phyloP scores from a whole-genome alignment of 345 rosid species.

The Luvunga scandens region DNA sequence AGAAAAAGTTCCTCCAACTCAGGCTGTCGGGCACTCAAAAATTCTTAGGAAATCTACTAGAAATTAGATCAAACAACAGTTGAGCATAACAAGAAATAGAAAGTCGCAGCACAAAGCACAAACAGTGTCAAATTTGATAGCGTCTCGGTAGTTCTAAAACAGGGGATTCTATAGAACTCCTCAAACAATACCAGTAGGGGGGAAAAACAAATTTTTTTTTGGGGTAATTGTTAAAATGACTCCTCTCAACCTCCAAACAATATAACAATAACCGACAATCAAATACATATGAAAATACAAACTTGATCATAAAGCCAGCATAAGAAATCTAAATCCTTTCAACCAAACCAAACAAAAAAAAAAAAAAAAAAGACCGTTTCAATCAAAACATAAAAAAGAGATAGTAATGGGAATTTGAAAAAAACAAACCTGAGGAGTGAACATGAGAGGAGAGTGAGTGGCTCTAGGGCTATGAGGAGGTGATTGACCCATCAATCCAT shows the following conservation, averaged over 20 bases:
- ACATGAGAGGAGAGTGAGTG: slow-evolving; percentile 83
- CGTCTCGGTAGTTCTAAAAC: neutral
- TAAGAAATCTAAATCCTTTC: neutral
- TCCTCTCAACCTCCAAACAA: neutral
- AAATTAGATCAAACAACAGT: slow-evolving; percentile 3
- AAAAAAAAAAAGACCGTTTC: neutral
- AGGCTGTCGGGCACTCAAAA: neutral
- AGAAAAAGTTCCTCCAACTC: neutral
- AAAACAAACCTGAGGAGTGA: slow-evolving; percentile 77
- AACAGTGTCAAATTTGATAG: neutral
- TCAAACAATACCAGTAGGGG: neutral
- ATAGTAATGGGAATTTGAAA: neutral
- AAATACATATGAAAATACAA: neutral
- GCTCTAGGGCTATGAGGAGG: slow-evolving; percentile 91
- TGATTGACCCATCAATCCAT: slow-evolving; percentile 82
- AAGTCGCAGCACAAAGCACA: neutral
- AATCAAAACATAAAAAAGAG: neutral
- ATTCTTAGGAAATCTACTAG: neutral
- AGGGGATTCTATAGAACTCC: neutral
- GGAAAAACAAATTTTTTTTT: neutral
- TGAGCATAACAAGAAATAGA: neutral
- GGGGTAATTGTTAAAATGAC: neutral
- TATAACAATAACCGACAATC: neutral
- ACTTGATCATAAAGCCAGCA: slow-evolving; percentile 5
- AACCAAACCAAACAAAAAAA: too few relatives aligned